Evolutionary conservation across 352 stramenopile genomes (phyloP).

Genomic region (Pythium dissimile): DNA sequence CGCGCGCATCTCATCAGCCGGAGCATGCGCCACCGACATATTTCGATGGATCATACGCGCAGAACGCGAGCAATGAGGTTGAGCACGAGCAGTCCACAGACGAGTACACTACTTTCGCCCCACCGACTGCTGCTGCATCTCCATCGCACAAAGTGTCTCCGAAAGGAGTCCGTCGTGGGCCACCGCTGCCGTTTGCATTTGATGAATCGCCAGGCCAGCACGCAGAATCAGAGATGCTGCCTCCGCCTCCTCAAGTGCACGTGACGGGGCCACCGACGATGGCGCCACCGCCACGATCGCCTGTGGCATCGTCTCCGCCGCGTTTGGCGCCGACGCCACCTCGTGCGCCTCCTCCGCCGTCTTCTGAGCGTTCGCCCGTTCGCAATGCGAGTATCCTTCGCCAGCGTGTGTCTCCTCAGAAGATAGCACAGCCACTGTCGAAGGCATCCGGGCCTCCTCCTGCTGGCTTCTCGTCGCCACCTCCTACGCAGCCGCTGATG

Average conservation of each 20-base stretch:
- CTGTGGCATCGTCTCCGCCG: not conserved
- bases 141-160: constrained; percentile 11
- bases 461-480: not conserved
- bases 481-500: not conserved
- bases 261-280: not conserved
- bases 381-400: constrained; percentile 16
- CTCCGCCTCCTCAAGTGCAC: constrained; percentile 4
- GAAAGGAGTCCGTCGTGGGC: not conserved
- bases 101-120: too few relatives aligned
- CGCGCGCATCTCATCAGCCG: too few relatives aligned
- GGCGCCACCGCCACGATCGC: not conserved
- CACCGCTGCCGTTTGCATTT: constrained; percentile 17
- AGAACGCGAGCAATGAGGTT: too few relatives aligned
- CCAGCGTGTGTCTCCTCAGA: constrained; percentile 10
- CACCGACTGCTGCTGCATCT: too few relatives aligned
- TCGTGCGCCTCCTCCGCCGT: constrained; percentile 6
- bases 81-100: too few relatives aligned
- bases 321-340: constrained; percentile 14
- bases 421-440: not conserved
- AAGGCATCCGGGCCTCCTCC: not conserved
- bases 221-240: not conserved
- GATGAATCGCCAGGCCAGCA: not conserved
- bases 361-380: constrained; percentile 5
- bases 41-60: too few relatives aligned
- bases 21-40: too few relatives aligned